Evolutionary conservation across 2,329 filamentous ascomycete species (phyloP).

Genomic region (Fusarium mundagurra): DNA sequence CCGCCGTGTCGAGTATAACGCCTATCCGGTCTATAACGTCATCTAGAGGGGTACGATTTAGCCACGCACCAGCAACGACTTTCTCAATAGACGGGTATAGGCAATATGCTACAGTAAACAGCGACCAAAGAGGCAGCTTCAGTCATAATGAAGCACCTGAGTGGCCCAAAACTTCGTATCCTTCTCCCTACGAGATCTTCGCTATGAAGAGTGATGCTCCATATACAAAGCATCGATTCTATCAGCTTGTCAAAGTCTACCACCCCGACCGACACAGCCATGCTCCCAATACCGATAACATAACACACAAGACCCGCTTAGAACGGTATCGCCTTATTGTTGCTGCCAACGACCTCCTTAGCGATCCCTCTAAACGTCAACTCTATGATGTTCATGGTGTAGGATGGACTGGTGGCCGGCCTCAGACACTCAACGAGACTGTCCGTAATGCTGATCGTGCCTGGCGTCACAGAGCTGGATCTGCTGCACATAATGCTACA

Average conservation of each 20-base stretch:
- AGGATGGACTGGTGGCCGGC: conserved; percentile 76
- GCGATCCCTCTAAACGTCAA: conserved; percentile 78
- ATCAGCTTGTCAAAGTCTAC: conserved; percentile 93
- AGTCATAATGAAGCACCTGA: conserved; percentile 30
- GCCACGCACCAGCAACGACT: not conserved
- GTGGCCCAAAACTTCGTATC: conserved; percentile 62
- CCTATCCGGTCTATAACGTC: conserved; percentile 38
- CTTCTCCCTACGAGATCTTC: conserved; percentile 93
- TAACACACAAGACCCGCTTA: conserved; percentile 70
- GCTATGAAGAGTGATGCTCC: conserved; percentile 64
- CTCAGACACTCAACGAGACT: conserved; percentile 58
- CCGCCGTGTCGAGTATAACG: conserved; percentile 19
- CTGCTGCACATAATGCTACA: conserved; percentile 77
- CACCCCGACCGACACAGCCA: conserved; percentile 78
- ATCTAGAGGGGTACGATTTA: conserved; percentile 23
- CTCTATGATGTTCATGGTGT: conserved; percentile 85
- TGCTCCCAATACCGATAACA: conserved; percentile 27
- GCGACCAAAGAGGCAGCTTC: conserved; percentile 5
- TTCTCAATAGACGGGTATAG: conserved; percentile 12
- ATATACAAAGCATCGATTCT: conserved; percentile 87
- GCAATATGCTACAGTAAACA: conserved; percentile 38
- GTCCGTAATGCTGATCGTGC: conserved; percentile 53
- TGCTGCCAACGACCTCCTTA: conserved; percentile 87
- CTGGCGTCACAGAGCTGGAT: conserved; percentile 61
- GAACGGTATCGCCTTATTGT: conserved; percentile 92